phyloP scores from a whole-genome alignment of 1,139 yeast species.

The Suhomyces choctaworum region DNA sequence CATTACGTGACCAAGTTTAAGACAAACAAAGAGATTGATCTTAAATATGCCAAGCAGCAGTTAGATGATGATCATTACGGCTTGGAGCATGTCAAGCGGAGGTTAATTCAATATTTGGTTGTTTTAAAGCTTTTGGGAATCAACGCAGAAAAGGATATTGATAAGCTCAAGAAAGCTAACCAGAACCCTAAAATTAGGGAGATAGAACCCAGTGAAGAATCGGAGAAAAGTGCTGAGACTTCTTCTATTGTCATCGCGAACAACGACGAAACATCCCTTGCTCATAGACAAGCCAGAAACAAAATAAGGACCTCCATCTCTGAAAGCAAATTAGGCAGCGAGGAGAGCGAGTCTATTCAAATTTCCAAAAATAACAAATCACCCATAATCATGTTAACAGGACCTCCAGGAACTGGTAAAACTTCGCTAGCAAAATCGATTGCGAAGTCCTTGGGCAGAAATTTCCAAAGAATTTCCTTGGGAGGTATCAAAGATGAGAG shows the following conservation, averaged over 20 bases:
- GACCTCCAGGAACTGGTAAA: constrained; percentile 96
- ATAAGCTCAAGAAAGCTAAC: constrained; percentile 15
- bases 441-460: constrained; percentile 76
- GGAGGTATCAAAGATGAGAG: constrained; percentile 92
- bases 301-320: constrained; percentile 26
- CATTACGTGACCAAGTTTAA: constrained; percentile 38
- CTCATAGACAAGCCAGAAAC: constrained; percentile 30
- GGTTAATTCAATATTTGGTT: constrained; percentile 79
- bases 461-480: constrained; percentile 79
- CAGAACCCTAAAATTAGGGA: constrained; percentile 6
- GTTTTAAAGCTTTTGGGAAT: constrained; percentile 64
- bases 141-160: constrained; percentile 34
- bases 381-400: constrained; percentile 80
- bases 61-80: constrained; percentile 86
- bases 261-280: constrained; percentile 34
- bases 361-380: constrained; percentile 49
- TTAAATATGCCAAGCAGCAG: constrained; percentile 55
- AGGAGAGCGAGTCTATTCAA: constrained; percentile 22
- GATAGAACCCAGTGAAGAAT: constrained; percentile 9
- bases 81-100: constrained; percentile 72
- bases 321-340: constrained; percentile 15
- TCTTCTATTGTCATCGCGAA: constrained; percentile 37
- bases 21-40: constrained; percentile 49
- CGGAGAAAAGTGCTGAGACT: constrained; percentile 6
- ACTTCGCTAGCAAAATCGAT: constrained; percentile 87